phyloP scores from a whole-genome alignment of 495 filamentous ascomycete species.

The Penicillium ochrochloron region DNA sequence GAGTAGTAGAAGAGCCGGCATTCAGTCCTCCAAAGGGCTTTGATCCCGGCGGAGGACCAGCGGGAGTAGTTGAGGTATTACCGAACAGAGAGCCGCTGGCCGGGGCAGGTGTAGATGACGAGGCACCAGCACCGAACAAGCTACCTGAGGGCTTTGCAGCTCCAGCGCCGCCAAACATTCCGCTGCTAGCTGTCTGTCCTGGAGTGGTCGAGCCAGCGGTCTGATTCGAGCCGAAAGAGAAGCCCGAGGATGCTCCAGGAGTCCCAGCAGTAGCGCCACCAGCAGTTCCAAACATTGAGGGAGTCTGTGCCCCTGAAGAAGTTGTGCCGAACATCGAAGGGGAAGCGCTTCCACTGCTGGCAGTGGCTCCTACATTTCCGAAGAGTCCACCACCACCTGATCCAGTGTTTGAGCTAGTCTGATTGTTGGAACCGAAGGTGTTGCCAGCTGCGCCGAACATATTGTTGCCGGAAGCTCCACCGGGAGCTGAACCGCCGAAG shows the following conservation, averaged over 20 bases:
- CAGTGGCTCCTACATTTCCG: constrained; percentile 50
- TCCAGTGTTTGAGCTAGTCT: constrained; percentile 33
- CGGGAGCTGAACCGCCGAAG: constrained; percentile 42
- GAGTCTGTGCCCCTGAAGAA: constrained; percentile 31
- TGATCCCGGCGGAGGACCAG: constrained; percentile 60
- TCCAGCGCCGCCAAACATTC: constrained; percentile 56
- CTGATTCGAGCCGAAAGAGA: constrained; percentile 49
- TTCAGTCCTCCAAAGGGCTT: constrained; percentile 43
- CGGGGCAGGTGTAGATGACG: constrained; percentile 46
- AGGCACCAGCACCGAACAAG: constrained; percentile 45
- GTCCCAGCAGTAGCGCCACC: constrained; percentile 26
- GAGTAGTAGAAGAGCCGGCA: constrained; percentile 29
- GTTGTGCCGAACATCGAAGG: constrained; percentile 43
- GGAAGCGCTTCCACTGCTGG: constrained; percentile 36
- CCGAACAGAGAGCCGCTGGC: constrained; percentile 45
- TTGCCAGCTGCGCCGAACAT: constrained; percentile 48
- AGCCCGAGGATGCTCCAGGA: constrained; percentile 36
- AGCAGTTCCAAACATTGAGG: constrained; percentile 42
- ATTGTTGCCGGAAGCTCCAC: constrained; percentile 38
- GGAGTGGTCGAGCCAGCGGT: constrained; percentile 39
- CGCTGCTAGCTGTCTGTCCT: constrained; percentile 40
- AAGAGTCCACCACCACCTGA: constrained; percentile 45
- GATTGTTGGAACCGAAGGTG: constrained; percentile 41
- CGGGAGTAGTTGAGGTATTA: constrained; percentile 65
- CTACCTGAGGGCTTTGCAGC: constrained; percentile 28